phyloP scores from a whole-genome alignment of 768 basidiomycete species.

The Rhodosporidiobolus odoratus region DNA sequence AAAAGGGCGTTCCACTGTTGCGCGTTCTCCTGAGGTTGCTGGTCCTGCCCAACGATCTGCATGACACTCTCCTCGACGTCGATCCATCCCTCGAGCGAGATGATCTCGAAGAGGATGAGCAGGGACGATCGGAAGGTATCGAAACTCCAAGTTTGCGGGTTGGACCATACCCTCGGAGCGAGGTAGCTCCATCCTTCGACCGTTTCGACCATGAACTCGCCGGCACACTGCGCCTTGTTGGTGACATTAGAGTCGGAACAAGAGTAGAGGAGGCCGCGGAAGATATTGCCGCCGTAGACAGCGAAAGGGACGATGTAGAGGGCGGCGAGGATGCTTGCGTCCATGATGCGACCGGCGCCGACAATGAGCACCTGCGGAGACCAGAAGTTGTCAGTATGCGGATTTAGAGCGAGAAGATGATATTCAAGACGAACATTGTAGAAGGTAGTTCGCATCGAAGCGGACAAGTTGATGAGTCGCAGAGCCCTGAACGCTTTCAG shows the following conservation, averaged over 20 bases:
- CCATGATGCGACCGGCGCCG: conserved; percentile 74
- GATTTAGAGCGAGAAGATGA: not conserved
- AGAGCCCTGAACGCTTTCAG: conserved; percentile 83
- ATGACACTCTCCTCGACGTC: conserved; percentile 80
- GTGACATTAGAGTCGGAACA: conserved; percentile 67
- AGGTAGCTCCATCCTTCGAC: conserved; percentile 57
- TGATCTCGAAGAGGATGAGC: conserved; percentile 90
- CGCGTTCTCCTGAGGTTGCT: conserved; percentile 66
- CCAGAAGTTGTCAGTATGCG: not conserved
- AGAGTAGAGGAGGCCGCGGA: conserved; percentile 64
- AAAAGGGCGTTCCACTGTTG: conserved; percentile 81
- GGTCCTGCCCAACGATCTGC: conserved; percentile 63
- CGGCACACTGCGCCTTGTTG: conserved; percentile 63
- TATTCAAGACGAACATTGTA: conserved; percentile 45
- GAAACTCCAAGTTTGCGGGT: conserved; percentile 83
- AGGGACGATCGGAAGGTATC: conserved; percentile 77
- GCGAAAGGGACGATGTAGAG: conserved; percentile 56
- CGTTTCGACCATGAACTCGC: conserved; percentile 62
- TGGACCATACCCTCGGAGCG: conserved; percentile 81
- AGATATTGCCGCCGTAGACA: conserved; percentile 90
- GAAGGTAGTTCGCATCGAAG: conserved; percentile 79
- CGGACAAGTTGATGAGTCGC: conserved; percentile 80
- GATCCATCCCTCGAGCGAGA: conserved; percentile 94
- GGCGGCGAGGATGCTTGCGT: conserved; percentile 81
- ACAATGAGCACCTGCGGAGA: conserved; percentile 66